These are phyloP conservation scores for Fusarium luffae DNA, from an alignment of 2,329 filamentous ascomycete species.

Conservation along the genomic window DNA sequence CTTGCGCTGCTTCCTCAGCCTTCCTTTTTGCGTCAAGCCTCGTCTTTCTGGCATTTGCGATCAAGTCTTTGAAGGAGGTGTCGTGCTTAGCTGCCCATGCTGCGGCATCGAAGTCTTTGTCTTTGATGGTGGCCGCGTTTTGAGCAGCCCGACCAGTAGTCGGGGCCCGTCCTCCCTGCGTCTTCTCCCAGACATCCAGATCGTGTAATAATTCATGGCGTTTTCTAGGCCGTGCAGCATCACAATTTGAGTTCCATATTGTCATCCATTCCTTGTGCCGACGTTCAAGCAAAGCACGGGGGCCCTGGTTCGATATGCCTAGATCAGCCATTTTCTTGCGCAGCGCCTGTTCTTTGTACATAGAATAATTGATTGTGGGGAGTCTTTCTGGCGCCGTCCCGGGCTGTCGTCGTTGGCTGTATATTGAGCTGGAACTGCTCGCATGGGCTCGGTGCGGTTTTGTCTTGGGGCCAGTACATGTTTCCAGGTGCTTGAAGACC, in stretches of 20 bases:
- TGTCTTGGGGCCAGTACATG: slow-evolving; percentile 58
- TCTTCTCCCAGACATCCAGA: slow-evolving; percentile 86
- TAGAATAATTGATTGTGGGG: slow-evolving; percentile 84
- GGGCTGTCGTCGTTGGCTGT: slow-evolving; percentile 44
- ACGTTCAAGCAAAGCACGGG: slow-evolving; percentile 75
- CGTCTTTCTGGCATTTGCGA: slow-evolving; percentile 76
- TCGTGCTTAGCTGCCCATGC: slow-evolving; percentile 81
- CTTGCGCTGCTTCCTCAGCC: slow-evolving; percentile 32
- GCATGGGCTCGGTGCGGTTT: slow-evolving; percentile 6
- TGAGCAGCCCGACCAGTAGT: slow-evolving; percentile 51
- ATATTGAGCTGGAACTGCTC: slow-evolving; percentile 17
- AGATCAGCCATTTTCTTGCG: slow-evolving; percentile 85
- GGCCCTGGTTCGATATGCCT: slow-evolving; percentile 78
- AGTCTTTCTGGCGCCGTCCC: slow-evolving; percentile 69
- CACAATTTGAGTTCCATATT: slow-evolving; percentile 96
- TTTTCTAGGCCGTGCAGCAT: slow-evolving; percentile 77
- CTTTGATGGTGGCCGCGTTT: slow-evolving; percentile 68
- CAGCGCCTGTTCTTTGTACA: slow-evolving; percentile 82
- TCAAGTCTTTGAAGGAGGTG: slow-evolving; percentile 80
- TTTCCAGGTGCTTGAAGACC: slow-evolving; percentile 86
- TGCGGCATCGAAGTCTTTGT: slow-evolving; percentile 86
- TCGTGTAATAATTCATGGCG: slow-evolving; percentile 80
- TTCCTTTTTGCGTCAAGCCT: slow-evolving; percentile 55
- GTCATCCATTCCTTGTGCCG: slow-evolving; percentile 95
- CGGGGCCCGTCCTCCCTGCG: slow-evolving; percentile 72